Conservation (phyloP, 768 basidiomycete species). For the Lanmaoa rubissima region DNA sequence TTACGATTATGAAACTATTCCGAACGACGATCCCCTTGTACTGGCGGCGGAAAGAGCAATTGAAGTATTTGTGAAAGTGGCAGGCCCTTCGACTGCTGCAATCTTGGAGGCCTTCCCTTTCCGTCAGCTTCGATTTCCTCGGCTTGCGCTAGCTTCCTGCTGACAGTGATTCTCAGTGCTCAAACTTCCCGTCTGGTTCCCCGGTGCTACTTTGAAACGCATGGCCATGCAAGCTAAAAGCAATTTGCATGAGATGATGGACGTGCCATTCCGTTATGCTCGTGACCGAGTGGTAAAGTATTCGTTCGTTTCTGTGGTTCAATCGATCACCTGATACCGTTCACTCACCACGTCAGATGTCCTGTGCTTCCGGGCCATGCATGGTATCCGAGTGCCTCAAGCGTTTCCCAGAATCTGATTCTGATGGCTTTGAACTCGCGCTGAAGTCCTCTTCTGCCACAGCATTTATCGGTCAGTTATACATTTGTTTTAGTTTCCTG, state of each 20-base stretch:
- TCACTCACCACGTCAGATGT: constrained; percentile 6
- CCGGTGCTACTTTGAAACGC: constrained; percentile 34
- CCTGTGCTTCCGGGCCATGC: constrained; percentile 24
- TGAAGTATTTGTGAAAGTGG: constrained; percentile 22
- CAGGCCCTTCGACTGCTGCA: constrained; percentile 26
- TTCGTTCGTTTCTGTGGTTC: background rate
- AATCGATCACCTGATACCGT: background rate
- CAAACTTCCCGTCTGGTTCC: constrained; percentile 35
- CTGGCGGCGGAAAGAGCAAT: constrained; percentile 33
- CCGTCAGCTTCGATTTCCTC: constrained; percentile 22
- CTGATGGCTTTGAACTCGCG: constrained; percentile 26
- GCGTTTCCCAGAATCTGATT: constrained; percentile 14
- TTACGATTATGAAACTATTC: constrained; percentile 33
- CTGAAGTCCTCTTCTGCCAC: constrained; percentile 33
- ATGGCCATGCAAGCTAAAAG: constrained; percentile 30
- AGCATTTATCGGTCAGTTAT: constrained; percentile 31
- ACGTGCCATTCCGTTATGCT: constrained; percentile 31
- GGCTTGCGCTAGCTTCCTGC: background rate
- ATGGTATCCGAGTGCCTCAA: constrained; percentile 32
- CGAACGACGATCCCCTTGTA: constrained; percentile 28
- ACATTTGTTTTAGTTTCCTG: background rate
- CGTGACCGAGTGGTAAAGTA: constrained; percentile 23
- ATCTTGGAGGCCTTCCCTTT: constrained; percentile 33
- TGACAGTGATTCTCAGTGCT: constrained; percentile 26
- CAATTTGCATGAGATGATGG: constrained; percentile 29